Conservation (phyloP, 1,284 basidiomycete species). For the Gymnopus androsaceus region DNA sequence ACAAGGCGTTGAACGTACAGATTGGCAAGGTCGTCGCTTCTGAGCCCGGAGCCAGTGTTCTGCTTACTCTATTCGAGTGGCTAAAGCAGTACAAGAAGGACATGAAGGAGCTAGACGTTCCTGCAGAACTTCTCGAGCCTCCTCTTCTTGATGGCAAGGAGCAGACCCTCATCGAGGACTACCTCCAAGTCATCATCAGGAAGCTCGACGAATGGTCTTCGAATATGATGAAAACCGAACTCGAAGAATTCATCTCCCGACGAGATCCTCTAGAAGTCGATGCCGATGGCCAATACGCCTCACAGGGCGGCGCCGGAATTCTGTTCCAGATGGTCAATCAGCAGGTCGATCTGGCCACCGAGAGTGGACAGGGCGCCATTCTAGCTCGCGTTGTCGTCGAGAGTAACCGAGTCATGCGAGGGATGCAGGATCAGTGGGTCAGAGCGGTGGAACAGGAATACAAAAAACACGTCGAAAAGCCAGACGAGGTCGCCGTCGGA, state of each 20-base stretch:
- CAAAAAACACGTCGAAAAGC: slow-evolving; percentile 85
- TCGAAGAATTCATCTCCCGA: slow-evolving; percentile 82
- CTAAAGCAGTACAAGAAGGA: slow-evolving; percentile 93
- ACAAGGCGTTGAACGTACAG: slow-evolving; percentile 82
- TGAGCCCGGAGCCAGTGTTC: slow-evolving; percentile 83
- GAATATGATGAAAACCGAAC: slow-evolving; percentile 92
- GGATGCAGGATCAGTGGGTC: slow-evolving; percentile 89
- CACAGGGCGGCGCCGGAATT: slow-evolving; percentile 86
- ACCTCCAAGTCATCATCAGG: slow-evolving; percentile 88
- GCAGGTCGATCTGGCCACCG: slow-evolving; percentile 92
- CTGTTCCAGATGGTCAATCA: slow-evolving; percentile 99
- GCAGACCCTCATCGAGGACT: slow-evolving; percentile 93
- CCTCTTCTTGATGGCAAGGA: slow-evolving; percentile 93
- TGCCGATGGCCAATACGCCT: slow-evolving; percentile 87
- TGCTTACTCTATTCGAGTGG: slow-evolving; percentile 90
- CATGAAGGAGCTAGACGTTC: slow-evolving; percentile 91
- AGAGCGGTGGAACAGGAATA: slow-evolving; percentile 84
- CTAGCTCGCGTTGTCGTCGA: slow-evolving; percentile 91
- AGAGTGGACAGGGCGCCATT: slow-evolving; percentile 94
- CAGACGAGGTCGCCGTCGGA: slow-evolving; percentile 86
- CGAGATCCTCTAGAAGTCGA: slow-evolving; percentile 88
- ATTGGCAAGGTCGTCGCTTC: slow-evolving; percentile 74
- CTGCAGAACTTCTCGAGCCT: slow-evolving; percentile 82
- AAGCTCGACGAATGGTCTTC: slow-evolving; percentile 98
- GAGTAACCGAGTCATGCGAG: slow-evolving; percentile 86